Evolutionary conservation across 2,329 filamentous ascomycete species (phyloP), one percentile per base, ranked within the genome.

Genomic region (Aureobasidium sp.): DNA sequence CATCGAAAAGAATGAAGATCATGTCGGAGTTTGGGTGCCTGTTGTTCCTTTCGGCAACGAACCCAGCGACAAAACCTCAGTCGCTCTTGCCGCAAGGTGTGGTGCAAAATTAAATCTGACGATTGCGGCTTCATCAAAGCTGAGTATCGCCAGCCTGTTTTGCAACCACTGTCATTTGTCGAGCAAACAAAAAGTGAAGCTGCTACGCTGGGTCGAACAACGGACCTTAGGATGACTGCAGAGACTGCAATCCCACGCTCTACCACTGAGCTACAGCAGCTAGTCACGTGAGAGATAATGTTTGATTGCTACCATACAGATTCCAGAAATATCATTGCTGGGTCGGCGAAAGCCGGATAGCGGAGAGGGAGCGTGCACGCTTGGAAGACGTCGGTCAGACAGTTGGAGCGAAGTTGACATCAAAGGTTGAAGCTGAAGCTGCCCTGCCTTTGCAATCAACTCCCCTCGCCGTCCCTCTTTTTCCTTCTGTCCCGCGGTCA

Each of bases 201-300:
- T 59, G 57, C 57, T 59, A 59, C 57, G 57, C 57, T 59, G 57
- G 57, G 45, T 59, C 57, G 57, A 59, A 59, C 57, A 59, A 59
- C 57, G 57, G 57, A 59, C 57, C 57, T 59, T 59, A 59, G 57
- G 57, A 59, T 59, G 13, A 37, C 15, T 59, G 57, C 57, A 50
- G 42, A 47, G n/a, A 50, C 57, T 59, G 57, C 57, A 59, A 59
- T 59, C 57, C 57, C 57, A 59, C 57, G 57, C 57, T 59, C 57
- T 59, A 59, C 57, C 57, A 59, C 57, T 59, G 57, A 59, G 57
- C 57, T 59, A 59, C 57, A 59, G 57, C 57, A 59, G 57, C 57
- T 6, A 29, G 10, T 59, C 54, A 58, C 41, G 53, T 57, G 53
- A 57, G 30, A n/a, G 8, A n/a, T 9, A 8, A 36, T 8, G 11